A percentile compares a stretch with the other conserved stretches of the same genome.
Conservation (phyloP, 83 land plant genomes). For the Picea abies region DNA sequence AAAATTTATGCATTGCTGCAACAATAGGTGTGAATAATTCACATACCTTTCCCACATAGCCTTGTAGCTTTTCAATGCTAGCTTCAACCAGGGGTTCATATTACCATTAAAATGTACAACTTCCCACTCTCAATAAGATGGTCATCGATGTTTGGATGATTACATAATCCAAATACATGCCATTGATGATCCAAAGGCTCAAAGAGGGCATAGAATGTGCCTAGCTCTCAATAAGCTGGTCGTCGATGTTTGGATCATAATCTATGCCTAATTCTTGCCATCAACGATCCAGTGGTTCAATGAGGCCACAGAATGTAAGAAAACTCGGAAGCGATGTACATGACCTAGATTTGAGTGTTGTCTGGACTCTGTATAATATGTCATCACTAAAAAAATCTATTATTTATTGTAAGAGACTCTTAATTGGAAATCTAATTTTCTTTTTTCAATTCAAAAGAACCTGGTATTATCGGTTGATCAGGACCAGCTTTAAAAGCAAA, state of each 20-base stretch:
- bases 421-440: no score
- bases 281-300: slow-evolving; percentile 71
- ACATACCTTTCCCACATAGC: slow-evolving; percentile 54
- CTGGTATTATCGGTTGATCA: no score
- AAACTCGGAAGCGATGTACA: slow-evolving; percentile 67
- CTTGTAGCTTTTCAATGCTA: slow-evolving; percentile 48
- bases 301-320: slow-evolving; percentile 58
- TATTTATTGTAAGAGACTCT: no score
- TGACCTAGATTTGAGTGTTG: slow-evolving; percentile 16
- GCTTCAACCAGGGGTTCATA: slow-evolving; percentile 65
- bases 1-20: slow-evolving; percentile 28
- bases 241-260: slow-evolving; percentile 60
- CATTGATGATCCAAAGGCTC: slow-evolving; percentile 72
- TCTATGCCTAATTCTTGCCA: slow-evolving; percentile 75
- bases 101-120: slow-evolving; percentile 63
- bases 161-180: slow-evolving; percentile 70
- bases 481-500: no score
- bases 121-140: slow-evolving; percentile 60
- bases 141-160: slow-evolving; percentile 58
- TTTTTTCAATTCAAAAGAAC: no score
- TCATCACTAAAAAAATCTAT: no score
- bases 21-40: slow-evolving; percentile 37
- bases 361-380: no score
- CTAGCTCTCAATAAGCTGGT: slow-evolving; percentile 61
- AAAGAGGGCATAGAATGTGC: slow-evolving; percentile 65